Conservation (phyloP, 225 moss, liverwort and hornwort species). For the Pleurozium schreberi region DNA sequence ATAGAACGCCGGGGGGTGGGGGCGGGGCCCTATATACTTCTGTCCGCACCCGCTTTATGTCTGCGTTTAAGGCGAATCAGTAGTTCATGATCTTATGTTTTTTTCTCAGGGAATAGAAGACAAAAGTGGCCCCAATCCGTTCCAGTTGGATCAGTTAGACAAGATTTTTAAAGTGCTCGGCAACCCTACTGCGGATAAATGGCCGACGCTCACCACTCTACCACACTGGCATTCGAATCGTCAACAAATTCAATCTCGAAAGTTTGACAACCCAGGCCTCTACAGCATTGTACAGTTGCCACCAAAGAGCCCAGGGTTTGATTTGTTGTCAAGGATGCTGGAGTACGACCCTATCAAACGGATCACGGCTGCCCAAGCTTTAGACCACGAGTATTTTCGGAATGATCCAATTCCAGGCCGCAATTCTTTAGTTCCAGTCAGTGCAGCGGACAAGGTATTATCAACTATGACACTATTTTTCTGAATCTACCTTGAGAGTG, state of each 20-base stretch:
- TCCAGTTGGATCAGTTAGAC: conserved; percentile 93
- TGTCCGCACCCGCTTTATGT: not conserved
- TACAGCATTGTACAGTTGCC: conserved; percentile 69
- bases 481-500: not conserved
- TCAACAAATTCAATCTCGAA: conserved; percentile 67
- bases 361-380: conserved; percentile 89
- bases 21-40: not conserved
- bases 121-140: conserved; percentile 82
- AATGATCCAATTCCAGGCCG: conserved; percentile 87
- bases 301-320: conserved; percentile 69
- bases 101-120: conserved; percentile 73
- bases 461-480: not conserved
- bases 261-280: conserved; percentile 84
- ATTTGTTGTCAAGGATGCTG: conserved; percentile 85
- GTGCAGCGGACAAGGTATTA: conserved; percentile 61
- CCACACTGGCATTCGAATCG: conserved; percentile 75
- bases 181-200: conserved; percentile 84
- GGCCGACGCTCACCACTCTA: conserved; percentile 76
- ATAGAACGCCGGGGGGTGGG: not conserved
- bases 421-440: conserved; percentile 80
- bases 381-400: conserved; percentile 95
- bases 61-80: not conserved
- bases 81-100: not conserved
- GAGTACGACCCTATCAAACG: conserved; percentile 94
- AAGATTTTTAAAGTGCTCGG: conserved; percentile 97